Evolutionary conservation across 139 green algal genomes (phyloP), one percentile per base, ranked within the genome.

Genomic region (Chlorella sp.): DNA sequence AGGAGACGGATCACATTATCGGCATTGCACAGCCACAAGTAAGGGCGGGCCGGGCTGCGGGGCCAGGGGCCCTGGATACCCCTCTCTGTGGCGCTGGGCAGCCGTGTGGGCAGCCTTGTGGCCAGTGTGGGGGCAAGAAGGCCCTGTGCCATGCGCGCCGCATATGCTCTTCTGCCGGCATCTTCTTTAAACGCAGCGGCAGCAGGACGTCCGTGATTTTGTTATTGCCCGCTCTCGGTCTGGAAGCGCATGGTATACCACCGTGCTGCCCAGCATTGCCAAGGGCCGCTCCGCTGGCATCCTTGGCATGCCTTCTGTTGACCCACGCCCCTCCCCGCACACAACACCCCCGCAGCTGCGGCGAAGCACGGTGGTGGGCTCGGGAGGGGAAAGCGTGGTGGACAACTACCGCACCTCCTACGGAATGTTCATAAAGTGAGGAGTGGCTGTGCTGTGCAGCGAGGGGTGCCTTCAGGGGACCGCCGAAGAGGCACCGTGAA

Each of bases 321-420:
- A 26, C 64, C 64, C 11, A 18, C 64, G 64, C 22, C 48, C 40
- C 53, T 22, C 75, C 36, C 53, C 28, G 73, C 14, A 11, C 81
- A 5, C 48, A 57, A 16, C 9, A 71, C 22, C 64, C 2, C 64
- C 64, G 76, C 94, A 97, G 93, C 95, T 98, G 94, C 91, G 93
- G 53, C 91, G 94, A 12, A 97, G 94, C 7, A 97, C 95, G 12
- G 96, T 98, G 40, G 95, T 98, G 39, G 95, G 94, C 21, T 84
- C 83, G 0, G 88, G 90, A 11, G 95, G 95, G 24, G 82, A 88
- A 4, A 93, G 88, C 83, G 94, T 96, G 18, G 22, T 91, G 69
- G 93, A 97, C 85, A 91, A 89, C 86, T 95, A 97, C 66, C 91
- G 96, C 26, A 98, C 96, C 1, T 95, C 87, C 75, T 98, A 97